Conservation (phyloP, 129 eudicot species). For the Artemisia tridentata region DNA sequence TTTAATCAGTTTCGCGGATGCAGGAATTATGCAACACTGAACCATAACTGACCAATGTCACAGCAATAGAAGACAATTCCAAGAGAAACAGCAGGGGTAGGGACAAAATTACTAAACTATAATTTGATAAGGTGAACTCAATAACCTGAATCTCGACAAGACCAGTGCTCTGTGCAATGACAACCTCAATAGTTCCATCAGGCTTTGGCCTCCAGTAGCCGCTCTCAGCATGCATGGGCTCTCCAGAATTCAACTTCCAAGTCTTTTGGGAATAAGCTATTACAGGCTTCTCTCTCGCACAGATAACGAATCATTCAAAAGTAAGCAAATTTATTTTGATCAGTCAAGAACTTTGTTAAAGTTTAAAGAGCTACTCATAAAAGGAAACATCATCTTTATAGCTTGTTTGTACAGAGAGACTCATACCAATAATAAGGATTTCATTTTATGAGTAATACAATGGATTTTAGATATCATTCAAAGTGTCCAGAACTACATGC, state of each 20-base stretch:
- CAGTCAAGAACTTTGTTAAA: background rate
- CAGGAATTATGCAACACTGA: background rate
- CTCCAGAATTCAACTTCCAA: conserved; percentile 66
- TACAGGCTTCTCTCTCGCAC: conserved; percentile 43
- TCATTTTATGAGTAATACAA: background rate
- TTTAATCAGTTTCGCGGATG: conserved; percentile 3
- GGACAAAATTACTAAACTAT: background rate
- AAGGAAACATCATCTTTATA: background rate
- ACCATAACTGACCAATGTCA: background rate
- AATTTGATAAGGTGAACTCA: conserved; percentile 12
- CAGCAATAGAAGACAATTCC: background rate
- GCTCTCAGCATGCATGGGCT: conserved; percentile 80
- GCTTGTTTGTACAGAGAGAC: too few species aligned
- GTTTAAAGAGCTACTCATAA: background rate
- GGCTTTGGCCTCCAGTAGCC: conserved; percentile 77
- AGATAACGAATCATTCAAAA: background rate
- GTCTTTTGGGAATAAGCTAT: conserved; percentile 76
- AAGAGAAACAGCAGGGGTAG: background rate
- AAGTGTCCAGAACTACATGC: too few species aligned
- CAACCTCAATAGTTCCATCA: conserved; percentile 73
- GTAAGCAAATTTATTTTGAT: background rate
- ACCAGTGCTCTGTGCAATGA: conserved; percentile 76
- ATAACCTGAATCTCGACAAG: conserved; percentile 63
- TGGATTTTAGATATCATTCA: too few species aligned
- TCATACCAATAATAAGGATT: background rate